Evolutionary conservation across 495 filamentous ascomycete species (phyloP), one percentile per base, ranked within the genome.

Genomic region (Beverwykella pulmonaria): DNA sequence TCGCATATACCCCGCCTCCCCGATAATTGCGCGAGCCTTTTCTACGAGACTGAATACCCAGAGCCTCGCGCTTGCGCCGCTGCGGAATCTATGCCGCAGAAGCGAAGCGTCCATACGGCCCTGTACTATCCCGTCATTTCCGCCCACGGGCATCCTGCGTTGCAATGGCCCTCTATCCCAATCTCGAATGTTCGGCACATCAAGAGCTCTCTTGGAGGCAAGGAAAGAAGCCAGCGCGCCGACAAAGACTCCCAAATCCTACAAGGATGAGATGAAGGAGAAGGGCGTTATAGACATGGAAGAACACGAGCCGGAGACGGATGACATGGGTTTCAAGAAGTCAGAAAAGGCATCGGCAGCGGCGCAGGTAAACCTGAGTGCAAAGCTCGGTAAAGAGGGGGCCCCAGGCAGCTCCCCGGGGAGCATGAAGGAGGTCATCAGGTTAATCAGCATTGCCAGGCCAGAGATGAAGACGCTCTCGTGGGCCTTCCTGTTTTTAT

Each of bases 321-420:
- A 76, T 39, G 81, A 83, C n/a, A 72, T 82, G 67, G 86, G 82
- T 30, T 91, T 91, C 72, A 82, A 80, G 68, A 77, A 84, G 25
- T 86, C 87, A 0, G 92, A 93, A 76, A 92, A 89, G 76, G 94
- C 92, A 36, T 83, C 85, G 3, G 88, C 93, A 74, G 93, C 92
- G n/a, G 87, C 92, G 3, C 87, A 97, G 69, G 80, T 98, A 48
- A 96, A 98, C 75, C 82, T 98, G 68, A 87, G 89, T 50, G 95
- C 94, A 27, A 89, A 87, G 48, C 79, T 98, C 39, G 88, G 86
- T 34, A 96, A 92, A 73, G 92, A 95, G 48, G 88, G 90, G 1
- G 82, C 87, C 55, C 79, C 83, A 22, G 76, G 79, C 29, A 83
- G 84, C 49, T 86, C 88, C 12, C 79, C 84, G 17, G 68, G 68